Percentiles rank a stretch among this genome's conserved stretches.
phyloP scores from a whole-genome alignment of 2,329 filamentous ascomycete species.

The Aspergillus quadricinctus region DNA sequence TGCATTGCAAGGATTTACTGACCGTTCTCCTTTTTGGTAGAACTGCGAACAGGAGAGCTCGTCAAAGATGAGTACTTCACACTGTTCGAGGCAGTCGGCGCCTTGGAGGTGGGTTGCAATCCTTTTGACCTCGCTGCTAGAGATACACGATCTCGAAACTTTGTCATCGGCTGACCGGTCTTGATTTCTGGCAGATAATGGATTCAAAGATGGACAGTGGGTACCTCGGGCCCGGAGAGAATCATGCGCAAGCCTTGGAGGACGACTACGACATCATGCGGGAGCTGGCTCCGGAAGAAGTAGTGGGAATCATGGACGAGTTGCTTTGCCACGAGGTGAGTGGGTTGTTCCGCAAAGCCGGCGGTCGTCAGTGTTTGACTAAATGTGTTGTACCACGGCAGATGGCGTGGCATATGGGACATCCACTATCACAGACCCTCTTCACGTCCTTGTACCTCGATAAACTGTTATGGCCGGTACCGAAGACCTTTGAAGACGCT shows the following conservation, averaged over 20 bases:
- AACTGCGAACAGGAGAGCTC: constrained; percentile 72
- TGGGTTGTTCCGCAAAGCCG: neutral
- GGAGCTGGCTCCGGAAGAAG: constrained; percentile 68
- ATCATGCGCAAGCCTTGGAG: constrained; percentile 57
- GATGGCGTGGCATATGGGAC: constrained; percentile 97
- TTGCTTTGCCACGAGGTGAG: constrained; percentile 79
- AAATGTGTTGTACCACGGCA: constrained; percentile 33
- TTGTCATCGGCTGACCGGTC: constrained; percentile 12
- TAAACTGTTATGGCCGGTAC: constrained; percentile 68
- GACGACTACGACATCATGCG: constrained; percentile 72
- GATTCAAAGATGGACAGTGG: constrained; percentile 99
- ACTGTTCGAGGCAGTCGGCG: constrained; percentile 86
- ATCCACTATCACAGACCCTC: constrained; percentile 88
- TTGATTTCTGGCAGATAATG: constrained; percentile 68
- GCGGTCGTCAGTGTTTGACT: constrained; percentile 2
- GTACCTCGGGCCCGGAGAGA: constrained; percentile 68
- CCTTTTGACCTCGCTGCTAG: neutral
- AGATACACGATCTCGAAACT: neutral
- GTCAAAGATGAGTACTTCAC: constrained; percentile 94
- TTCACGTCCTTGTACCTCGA: constrained; percentile 92
- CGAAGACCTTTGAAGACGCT: constrained; percentile 60
- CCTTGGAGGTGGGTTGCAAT: constrained; percentile 50
- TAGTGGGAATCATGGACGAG: constrained; percentile 92
- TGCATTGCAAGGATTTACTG: neutral
- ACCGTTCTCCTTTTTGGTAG: constrained; percentile 42